Percentiles rank a stretch among this genome's conserved stretches.
Evolutionary conservation across 139 green algal species (phyloP).

Genomic region (Zygnema circumcarinatum): DNA sequence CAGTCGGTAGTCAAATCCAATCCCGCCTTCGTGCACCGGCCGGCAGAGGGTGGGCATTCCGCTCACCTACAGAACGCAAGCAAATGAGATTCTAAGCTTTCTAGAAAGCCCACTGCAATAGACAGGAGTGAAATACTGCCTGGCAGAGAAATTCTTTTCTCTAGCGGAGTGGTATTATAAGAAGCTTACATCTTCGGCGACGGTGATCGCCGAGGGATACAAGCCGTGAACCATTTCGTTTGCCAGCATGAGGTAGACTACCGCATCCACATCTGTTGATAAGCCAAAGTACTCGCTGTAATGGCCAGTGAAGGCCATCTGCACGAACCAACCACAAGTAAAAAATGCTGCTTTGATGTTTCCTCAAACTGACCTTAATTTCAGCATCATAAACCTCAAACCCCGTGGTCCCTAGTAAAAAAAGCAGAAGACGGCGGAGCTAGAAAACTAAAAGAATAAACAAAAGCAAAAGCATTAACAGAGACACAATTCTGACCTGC

Average conservation of each 20-base stretch:
- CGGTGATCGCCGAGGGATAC: slow-evolving; percentile 87
- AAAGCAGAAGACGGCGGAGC: slow-evolving; percentile 1
- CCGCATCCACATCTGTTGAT: slow-evolving; percentile 86
- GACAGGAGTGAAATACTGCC: background rate
- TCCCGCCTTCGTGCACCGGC: slow-evolving; percentile 83
- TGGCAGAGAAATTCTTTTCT: too few species aligned
- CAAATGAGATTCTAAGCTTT: too few species aligned
- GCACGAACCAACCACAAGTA: slow-evolving; percentile 20
- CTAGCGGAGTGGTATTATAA: too few species aligned
- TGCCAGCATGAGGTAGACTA: slow-evolving; percentile 92
- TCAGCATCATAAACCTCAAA: too few species aligned
- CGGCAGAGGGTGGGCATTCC: slow-evolving; percentile 95
- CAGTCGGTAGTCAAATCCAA: slow-evolving; percentile 98
- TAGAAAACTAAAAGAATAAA: slow-evolving; percentile 30
- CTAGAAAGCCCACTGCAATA: background rate
- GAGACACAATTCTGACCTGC: slow-evolving; percentile 52
- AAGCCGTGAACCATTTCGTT: slow-evolving; percentile 94
- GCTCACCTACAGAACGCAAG: slow-evolving; percentile 80
- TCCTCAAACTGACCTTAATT: too few species aligned
- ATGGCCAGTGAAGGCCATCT: slow-evolving; percentile 92
- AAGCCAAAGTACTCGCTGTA: slow-evolving; percentile 99
- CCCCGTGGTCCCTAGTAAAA: too few species aligned
- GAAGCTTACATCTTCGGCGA: slow-evolving; percentile 70
- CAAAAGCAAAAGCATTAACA: slow-evolving; percentile 3
- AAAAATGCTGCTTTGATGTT: too few species aligned